Evolutionary conservation across 1,284 basidiomycete species (phyloP).

Genomic region (Boletellus deceptivus): DNA sequence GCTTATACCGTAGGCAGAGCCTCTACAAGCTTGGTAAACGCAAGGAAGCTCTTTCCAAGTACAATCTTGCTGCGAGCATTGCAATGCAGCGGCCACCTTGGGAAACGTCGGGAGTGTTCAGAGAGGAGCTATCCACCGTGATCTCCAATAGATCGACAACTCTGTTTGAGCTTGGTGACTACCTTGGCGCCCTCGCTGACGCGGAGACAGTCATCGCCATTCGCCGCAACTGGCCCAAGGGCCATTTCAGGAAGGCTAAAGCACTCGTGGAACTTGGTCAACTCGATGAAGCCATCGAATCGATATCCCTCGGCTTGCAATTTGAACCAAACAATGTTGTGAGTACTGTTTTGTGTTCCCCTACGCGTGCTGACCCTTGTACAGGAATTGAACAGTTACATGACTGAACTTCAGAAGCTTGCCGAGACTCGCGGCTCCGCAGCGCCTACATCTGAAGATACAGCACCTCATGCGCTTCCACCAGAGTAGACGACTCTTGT

Average conservation of each 20-base stretch:
- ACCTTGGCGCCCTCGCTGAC: constrained; percentile 82
- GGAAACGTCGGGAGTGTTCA: constrained; percentile 80
- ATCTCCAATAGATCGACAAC: constrained; percentile 92
- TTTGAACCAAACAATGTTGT: constrained; percentile 88
- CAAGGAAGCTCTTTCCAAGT: constrained; percentile 76
- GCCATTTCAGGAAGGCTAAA: constrained; percentile 90
- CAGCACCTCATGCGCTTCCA: background rate
- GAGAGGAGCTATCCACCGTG: constrained; percentile 87
- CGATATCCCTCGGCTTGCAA: constrained; percentile 79
- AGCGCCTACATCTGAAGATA: constrained; percentile 2
- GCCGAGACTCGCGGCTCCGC: constrained; percentile 11
- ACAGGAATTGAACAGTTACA: constrained; percentile 32
- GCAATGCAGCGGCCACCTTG: constrained; percentile 86
- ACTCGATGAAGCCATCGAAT: constrained; percentile 78
- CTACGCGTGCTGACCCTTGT: constrained; percentile 6
- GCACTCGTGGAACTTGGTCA: constrained; percentile 78
- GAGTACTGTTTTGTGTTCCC: background rate
- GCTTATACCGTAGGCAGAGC: constrained; percentile 42
- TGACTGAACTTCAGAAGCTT: constrained; percentile 31
- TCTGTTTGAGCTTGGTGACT: constrained; percentile 75
- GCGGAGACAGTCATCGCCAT: constrained; percentile 88
- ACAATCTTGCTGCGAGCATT: constrained; percentile 81
- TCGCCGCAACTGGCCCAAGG: constrained; percentile 90
- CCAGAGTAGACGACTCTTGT: constrained; percentile 12
- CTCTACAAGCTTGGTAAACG: constrained; percentile 77